These are phyloP conservation scores for Cyclotella cryptica DNA, from an alignment of 108 stramenopile species.

Conservation along the genomic window DNA sequence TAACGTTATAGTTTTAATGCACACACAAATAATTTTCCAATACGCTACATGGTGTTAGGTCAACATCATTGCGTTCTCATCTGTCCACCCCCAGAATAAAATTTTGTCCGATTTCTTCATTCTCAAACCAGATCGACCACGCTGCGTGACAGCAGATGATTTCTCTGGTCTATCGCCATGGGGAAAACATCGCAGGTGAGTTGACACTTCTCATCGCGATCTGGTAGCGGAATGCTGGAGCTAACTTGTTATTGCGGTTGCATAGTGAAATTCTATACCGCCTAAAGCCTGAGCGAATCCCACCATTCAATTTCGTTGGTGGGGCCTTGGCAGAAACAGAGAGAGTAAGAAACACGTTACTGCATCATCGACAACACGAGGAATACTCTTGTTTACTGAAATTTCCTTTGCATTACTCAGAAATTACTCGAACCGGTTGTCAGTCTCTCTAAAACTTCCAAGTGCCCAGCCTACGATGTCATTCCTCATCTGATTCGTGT, in stretches of 20 bases:
- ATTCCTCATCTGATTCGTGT: slow-evolving; percentile 68
- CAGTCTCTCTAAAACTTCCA: slow-evolving; percentile 61
- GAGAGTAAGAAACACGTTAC: slow-evolving; percentile 19
- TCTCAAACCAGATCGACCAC: slow-evolving; percentile 46
- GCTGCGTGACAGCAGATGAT: slow-evolving; percentile 37
- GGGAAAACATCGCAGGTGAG: slow-evolving; percentile 43
- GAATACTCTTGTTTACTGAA: too few relatives aligned
- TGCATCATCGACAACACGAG: neutral
- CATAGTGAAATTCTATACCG: slow-evolving; percentile 52
- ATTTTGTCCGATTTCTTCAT: slow-evolving; percentile 56
- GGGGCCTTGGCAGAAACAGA: slow-evolving; percentile 55
- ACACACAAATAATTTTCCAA: neutral
- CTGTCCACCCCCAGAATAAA: slow-evolving; percentile 84
- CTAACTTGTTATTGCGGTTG: neutral
- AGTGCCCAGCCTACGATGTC: slow-evolving; percentile 66
- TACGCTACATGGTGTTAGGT: slow-evolving; percentile 40
- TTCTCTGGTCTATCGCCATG: slow-evolving; percentile 56
- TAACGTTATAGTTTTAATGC: too few relatives aligned
- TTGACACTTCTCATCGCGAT: neutral
- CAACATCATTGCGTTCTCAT: slow-evolving; percentile 74
- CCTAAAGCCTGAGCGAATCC: slow-evolving; percentile 57
- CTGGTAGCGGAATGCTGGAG: neutral
- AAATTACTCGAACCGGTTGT: slow-evolving; percentile 56
- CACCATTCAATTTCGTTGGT: slow-evolving; percentile 56
- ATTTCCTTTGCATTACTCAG: neutral